These are phyloP conservation scores for Parathielavia appendiculata DNA, from an alignment of 495 filamentous ascomycete genomes.

Conservation along the genomic window DNA sequence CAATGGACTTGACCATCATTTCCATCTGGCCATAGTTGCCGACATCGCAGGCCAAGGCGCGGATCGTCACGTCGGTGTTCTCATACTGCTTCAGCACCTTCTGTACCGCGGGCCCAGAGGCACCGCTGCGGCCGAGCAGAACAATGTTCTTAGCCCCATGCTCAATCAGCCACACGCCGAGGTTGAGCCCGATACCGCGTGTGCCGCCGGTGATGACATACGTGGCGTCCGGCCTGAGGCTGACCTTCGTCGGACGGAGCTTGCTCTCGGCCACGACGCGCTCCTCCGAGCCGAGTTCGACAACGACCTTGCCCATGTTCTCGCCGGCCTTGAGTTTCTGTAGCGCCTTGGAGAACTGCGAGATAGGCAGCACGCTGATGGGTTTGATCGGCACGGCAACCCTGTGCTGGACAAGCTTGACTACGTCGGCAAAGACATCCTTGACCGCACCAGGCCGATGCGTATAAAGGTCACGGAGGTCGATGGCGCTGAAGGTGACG, in stretches of 20 bases:
- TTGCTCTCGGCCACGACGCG: not conserved
- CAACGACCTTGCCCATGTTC: not conserved
- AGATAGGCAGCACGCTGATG: not conserved
- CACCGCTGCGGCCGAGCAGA: no score
- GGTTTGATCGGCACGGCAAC: not conserved
- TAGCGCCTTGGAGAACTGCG: not conserved
- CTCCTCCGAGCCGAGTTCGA: not conserved
- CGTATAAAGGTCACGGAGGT: conserved; percentile 6
- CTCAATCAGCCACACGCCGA: no score
- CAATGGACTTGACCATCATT: no score
- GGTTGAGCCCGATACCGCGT: not conserved
- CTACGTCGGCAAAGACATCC: not conserved
- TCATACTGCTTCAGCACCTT: no score
- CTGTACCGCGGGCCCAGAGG: no score
- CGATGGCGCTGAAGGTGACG: not conserved
- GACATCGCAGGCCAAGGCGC: no score
- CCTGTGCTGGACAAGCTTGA: no score
- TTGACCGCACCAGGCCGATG: not conserved
- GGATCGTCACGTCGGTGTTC: no score
- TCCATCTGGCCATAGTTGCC: no score
- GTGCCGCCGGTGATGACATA: not conserved
- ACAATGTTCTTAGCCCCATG: no score
- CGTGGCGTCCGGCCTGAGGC: not conserved
- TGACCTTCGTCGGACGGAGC: not conserved
- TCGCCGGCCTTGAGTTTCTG: not conserved